phyloP scores from a whole-genome alignment of 2,329 filamentous ascomycete genomes.

The Pseudocercospora pini-densiflorae region DNA sequence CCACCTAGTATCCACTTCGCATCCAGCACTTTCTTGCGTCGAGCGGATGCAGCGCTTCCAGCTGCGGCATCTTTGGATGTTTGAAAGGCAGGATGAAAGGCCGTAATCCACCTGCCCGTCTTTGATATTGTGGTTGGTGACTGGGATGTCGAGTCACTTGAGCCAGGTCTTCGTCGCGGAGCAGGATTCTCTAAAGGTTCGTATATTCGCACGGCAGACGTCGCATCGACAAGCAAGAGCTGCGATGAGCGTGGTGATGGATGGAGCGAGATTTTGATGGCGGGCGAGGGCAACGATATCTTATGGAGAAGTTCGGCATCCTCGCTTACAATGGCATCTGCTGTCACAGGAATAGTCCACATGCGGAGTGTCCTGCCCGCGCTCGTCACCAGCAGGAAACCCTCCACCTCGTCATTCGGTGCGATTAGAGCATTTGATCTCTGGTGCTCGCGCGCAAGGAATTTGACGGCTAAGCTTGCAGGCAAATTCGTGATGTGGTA shows the following conservation, averaged over 20 bases:
- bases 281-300: constrained; percentile 25
- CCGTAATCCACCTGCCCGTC: constrained; percentile 36
- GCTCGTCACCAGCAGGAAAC: constrained; percentile 24
- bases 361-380: constrained; percentile 28
- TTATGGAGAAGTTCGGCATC: constrained; percentile 20
- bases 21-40: constrained; percentile 54
- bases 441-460: constrained; percentile 21
- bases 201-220: constrained; percentile 62
- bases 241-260: constrained; percentile 36
- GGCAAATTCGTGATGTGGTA: constrained; percentile 12
- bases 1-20: constrained; percentile 54
- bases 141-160: constrained; percentile 27
- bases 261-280: constrained; percentile 31
- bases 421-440: constrained; percentile 7
- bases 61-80: constrained; percentile 23
- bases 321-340: constrained; percentile 24
- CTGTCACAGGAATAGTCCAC: constrained; percentile 31
- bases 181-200: constrained; percentile 52
- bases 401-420: constrained; percentile 18
- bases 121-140: constrained; percentile 6
- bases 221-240: constrained; percentile 59
- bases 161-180: constrained; percentile 28
- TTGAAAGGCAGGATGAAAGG: constrained; percentile 36
- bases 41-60: constrained; percentile 37
- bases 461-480: constrained; percentile 25